Percentiles rank a stretch among this genome's conserved stretches.
Conservation (phyloP, 352 stramenopile species). For the Phytophthora chlamydospora region DNA sequence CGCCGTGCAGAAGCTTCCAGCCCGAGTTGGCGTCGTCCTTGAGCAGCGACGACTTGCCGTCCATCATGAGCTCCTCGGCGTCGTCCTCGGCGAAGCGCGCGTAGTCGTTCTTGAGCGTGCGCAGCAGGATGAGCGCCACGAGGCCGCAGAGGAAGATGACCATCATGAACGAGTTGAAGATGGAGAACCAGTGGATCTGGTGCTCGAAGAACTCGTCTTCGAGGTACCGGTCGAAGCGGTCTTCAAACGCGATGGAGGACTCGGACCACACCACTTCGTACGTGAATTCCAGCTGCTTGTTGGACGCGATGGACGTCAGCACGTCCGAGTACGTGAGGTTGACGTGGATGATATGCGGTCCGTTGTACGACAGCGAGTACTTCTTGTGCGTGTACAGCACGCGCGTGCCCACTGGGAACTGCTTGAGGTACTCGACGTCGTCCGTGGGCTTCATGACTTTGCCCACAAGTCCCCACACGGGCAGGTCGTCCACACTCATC, state of each 20-base stretch:
- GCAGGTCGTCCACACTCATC: constrained; percentile 98
- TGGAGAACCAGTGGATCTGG: constrained; percentile 98
- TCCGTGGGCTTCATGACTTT: constrained; percentile 94
- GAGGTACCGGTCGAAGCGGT: constrained; percentile 97
- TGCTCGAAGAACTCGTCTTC: constrained; percentile 99
- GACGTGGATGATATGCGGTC: constrained; percentile 97
- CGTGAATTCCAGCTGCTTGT: constrained; percentile 93
- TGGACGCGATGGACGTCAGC: constrained; percentile 82
- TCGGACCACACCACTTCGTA: constrained; percentile 94
- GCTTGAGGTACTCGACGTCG: constrained; percentile 81
- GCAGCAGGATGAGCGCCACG: constrained; percentile 93
- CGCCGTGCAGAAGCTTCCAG: constrained; percentile 97
- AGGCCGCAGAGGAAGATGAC: constrained; percentile 96
- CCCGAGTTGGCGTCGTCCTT: constrained; percentile 89
- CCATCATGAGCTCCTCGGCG: constrained; percentile 85
- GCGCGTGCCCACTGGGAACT: constrained; percentile 77
- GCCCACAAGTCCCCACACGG: constrained; percentile 98
- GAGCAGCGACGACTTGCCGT: constrained; percentile 79
- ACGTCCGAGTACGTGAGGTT: constrained; percentile 96
- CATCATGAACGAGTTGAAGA: constrained; percentile 99
- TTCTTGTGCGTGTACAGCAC: constrained; percentile 98
- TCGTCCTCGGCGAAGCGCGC: constrained; percentile 90
- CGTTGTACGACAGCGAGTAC: constrained; percentile 97
- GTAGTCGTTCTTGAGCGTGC: constrained; percentile 95
- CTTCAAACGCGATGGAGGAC: constrained; percentile 94